phyloP scores from a whole-genome alignment of 2,329 filamentous ascomycete genomes.

The Phyllosticta citribraziliensis region DNA sequence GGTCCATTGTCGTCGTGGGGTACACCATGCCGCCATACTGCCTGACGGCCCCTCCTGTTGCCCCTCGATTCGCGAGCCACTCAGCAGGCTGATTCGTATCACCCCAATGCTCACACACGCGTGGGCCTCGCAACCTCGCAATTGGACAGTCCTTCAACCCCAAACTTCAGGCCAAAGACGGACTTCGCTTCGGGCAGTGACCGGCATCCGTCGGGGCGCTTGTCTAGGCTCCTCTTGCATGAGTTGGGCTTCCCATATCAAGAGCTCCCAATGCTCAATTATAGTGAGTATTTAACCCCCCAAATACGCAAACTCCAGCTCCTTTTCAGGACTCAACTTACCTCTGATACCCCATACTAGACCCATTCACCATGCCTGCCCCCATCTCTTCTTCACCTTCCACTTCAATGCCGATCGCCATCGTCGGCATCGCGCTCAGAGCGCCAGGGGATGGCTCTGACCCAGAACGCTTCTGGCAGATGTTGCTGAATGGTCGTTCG shows the following conservation, averaged over 20 bases:
- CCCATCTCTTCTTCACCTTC: neutral
- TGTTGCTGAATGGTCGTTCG: slow-evolving; percentile 21
- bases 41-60: neutral
- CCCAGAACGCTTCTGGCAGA: slow-evolving; percentile 24
- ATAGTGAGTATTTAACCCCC: neutral
- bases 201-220: neutral
- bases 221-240: neutral
- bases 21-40: neutral
- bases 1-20: neutral
- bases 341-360: neutral
- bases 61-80: neutral
- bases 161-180: neutral
- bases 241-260: neutral
- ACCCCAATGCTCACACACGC: neutral
- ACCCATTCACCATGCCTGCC: neutral
- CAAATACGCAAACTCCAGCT: neutral
- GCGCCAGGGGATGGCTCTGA: slow-evolving; percentile 23
- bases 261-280: neutral
- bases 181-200: neutral
- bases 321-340: neutral
- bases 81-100: neutral
- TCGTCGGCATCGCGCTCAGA: slow-evolving; percentile 26
- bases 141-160: neutral
- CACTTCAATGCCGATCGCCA: slow-evolving; percentile 17
- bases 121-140: neutral